Percentiles rank a stretch among this genome's conserved stretches.
These are phyloP conservation scores for Stagonosporopsis tanaceti DNA, from an alignment of 2,329 filamentous ascomycete genomes.

Conservation along the genomic window DNA sequence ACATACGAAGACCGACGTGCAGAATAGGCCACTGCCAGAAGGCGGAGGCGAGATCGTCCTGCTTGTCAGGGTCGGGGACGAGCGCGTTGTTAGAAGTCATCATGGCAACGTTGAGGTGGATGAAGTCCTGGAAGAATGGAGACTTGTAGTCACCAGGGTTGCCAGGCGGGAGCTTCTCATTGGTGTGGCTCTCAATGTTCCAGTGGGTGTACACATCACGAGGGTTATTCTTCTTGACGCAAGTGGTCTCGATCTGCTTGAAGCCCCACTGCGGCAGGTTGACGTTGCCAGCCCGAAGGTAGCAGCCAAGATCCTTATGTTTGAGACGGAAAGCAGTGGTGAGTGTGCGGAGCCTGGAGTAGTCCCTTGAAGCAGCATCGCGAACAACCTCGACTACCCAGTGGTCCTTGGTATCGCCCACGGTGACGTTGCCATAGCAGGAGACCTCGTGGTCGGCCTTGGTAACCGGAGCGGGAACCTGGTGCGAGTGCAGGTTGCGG, in stretches of 20 bases:
- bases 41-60: conserved; percentile 93
- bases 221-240: conserved; percentile 90
- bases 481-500: conserved; percentile 95
- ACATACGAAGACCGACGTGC: conserved; percentile 96
- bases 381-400: conserved; percentile 92
- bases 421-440: conserved; percentile 91
- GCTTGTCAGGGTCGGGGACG: conserved; percentile 97
- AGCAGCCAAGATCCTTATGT: conserved; percentile 85
- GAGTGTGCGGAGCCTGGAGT: conserved; percentile 84
- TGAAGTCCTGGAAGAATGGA: conserved; percentile 96
- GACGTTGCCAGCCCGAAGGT: conserved; percentile 91
- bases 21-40: conserved; percentile 99
- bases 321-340: conserved; percentile 91
- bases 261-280: conserved; percentile 99
- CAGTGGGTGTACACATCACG: conserved; percentile 96
- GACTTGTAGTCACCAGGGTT: conserved; percentile 94
- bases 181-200: conserved; percentile 96
- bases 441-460: conserved; percentile 95
- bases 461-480: conserved; percentile 85
- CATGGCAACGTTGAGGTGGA: conserved; percentile 98
- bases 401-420: conserved; percentile 97
- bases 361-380: conserved; percentile 86
- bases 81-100: conserved; percentile 99
- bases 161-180: conserved; percentile 88
- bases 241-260: conserved; percentile 98